A percentile compares a stretch with the other conserved stretches of the same genome.
phyloP scores from a whole-genome alignment of 2,329 filamentous ascomycete genomes.

The Hypoxylon sp. region DNA sequence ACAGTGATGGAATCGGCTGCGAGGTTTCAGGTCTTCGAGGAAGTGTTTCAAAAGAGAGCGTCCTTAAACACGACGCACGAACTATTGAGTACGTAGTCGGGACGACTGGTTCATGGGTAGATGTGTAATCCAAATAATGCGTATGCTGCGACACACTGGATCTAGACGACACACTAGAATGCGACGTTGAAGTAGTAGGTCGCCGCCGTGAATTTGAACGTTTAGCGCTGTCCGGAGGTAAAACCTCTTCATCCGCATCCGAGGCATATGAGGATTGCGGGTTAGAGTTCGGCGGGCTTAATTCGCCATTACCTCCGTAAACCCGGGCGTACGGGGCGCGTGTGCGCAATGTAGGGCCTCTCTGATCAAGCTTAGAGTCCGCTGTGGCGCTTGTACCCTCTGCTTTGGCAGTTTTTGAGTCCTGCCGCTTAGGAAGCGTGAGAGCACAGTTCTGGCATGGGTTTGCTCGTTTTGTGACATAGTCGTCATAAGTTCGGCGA shows the following conservation, averaged over 20 bases:
- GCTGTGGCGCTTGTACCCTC: conserved; percentile 36
- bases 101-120: conserved; percentile 74
- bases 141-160: conserved; percentile 67
- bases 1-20: conserved; percentile 52
- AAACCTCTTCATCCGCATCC: conserved; percentile 65
- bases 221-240: conserved; percentile 43
- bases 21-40: conserved; percentile 66
- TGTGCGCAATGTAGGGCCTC: conserved; percentile 72
- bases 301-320: conserved; percentile 61
- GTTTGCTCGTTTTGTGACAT: conserved; percentile 73
- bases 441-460: conserved; percentile 79
- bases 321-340: conserved; percentile 73
- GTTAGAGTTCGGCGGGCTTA: conserved; percentile 68
- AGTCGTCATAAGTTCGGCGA: conserved; percentile 74
- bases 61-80: conserved; percentile 75
- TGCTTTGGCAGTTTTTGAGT: conserved; percentile 46
- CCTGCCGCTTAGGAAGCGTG: conserved; percentile 69
- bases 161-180: conserved; percentile 68
- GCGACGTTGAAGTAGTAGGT: conserved; percentile 64
- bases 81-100: conserved; percentile 76
- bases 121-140: conserved; percentile 78
- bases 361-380: conserved; percentile 57
- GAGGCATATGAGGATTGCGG: conserved; percentile 64
- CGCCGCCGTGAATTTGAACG: conserved; percentile 58
- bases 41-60: conserved; percentile 76